Base-by-base conservation (phyloP, 139 green algal species). In the Nannochloris sp. region DNA sequence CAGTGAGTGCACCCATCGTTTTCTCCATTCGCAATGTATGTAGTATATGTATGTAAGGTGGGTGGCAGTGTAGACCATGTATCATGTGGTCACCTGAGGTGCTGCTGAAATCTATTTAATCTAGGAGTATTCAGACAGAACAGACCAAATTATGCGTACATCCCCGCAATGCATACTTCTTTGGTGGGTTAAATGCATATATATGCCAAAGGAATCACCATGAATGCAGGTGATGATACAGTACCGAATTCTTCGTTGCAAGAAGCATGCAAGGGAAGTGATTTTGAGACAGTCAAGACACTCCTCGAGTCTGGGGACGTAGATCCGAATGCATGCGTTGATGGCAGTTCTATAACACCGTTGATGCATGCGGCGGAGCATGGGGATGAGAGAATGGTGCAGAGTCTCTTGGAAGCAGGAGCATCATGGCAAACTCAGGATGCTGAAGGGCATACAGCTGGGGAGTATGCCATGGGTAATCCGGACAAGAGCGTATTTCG, bases 281-380 rank as follows among this genome's bases (percentile, higher is more conserved):
- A 83, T 29, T 48, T 36, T 21, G 65, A 74, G 15, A 48, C 48
- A 1, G 70, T 79, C 3, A 21, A 44, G 29, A 7, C 64, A 57
- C 68, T 86, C 51, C 66, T 89, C 49, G 70, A 64, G 0, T 73
- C 66, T 15, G 83, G 78, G 10, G 64, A 65, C n/a, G 73, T 66
- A 24, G 36, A 60, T 19, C 46, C 40, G 6, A 65, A 31, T 44
- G 62, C 48, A 24, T 53, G 68, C 8, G 6, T 7, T 37, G 57
- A 50, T 2, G 64, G 64, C 12, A 72, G 73, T 18, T 25, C 72
- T n/a, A 74, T 72, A 6, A 57, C 70, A n/a, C 46, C 34, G 8
- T 48, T 80, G 5, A 80, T 80, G 73, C 19, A 61, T 8, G 73
- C 73, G 7, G 73, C 73, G 16, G 63, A 70, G 44, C 36, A 40